Conservation (phyloP, 2,329 filamentous ascomycete species). For the Trichoderma brevicompactum region DNA sequence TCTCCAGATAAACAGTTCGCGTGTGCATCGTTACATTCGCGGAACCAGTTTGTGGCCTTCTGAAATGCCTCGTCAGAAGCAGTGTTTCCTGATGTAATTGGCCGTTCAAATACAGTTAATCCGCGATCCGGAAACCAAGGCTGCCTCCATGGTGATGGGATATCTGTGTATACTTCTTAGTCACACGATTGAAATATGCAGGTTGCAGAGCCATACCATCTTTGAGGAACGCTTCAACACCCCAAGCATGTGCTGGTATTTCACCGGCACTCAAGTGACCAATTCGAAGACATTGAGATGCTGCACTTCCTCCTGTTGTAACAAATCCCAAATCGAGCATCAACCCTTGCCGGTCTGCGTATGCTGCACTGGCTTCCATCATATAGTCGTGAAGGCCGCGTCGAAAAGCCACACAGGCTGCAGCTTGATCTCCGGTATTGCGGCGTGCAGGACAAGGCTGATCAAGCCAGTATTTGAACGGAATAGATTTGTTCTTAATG, state of each 20-base stretch:
- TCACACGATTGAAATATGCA: fast-evolving
- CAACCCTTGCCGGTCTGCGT: not conserved
- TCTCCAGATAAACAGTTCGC: not conserved
- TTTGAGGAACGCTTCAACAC: constrained; percentile 16
- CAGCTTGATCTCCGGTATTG: not conserved
- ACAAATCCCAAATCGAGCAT: constrained; percentile 19
- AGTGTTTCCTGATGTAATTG: constrained; percentile 8
- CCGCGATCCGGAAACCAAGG: constrained; percentile 27
- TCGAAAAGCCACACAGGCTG: constrained; percentile 12
- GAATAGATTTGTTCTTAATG: constrained; percentile 18
- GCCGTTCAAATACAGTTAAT: constrained; percentile 5
- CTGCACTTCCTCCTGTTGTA: constrained; percentile 8
- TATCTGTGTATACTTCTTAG: not conserved
- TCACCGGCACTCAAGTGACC: constrained; percentile 14
- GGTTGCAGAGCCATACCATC: not conserved
- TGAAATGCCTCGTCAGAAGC: constrained; percentile 19
- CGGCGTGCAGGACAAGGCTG: constrained; percentile 20
- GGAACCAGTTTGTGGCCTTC: constrained; percentile 18
- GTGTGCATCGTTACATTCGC: constrained; percentile 20
- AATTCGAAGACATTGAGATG: constrained; percentile 13
- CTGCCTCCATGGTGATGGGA: constrained; percentile 25
- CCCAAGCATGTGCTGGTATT: not conserved
- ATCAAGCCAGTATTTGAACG: constrained; percentile 25
- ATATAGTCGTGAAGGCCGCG: constrained; percentile 25
- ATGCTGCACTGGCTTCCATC: constrained; percentile 12